phyloP scores from a whole-genome alignment of 495 filamentous ascomycete species.

The Stereocaulon alpinum region DNA sequence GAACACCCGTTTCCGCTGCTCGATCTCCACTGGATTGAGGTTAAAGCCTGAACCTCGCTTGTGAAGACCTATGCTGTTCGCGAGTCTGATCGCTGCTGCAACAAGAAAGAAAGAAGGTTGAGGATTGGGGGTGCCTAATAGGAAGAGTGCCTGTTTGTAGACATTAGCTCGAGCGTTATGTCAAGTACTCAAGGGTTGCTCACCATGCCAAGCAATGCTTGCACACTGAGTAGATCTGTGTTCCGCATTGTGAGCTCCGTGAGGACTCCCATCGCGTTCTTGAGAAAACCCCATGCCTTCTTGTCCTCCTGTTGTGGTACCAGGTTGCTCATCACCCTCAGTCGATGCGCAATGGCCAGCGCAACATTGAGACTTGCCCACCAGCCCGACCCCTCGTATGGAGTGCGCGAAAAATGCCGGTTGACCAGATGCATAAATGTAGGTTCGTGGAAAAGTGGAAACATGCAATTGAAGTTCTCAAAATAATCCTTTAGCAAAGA shows the following conservation, averaged over 20 bases:
- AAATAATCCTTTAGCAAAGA: conserved; percentile 89
- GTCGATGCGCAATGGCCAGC: conserved; percentile 78
- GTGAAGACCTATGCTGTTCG: conserved; percentile 91
- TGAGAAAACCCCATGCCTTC: conserved; percentile 89
- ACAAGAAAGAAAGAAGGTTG: conserved; percentile 92
- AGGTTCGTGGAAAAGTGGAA: conserved; percentile 92
- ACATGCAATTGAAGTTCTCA: conserved; percentile 97
- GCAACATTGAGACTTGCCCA: conserved; percentile 96
- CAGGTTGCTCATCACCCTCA: conserved; percentile 92
- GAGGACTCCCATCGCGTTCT: conserved; percentile 89
- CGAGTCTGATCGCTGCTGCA: conserved; percentile 81
- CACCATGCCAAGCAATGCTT: conserved; percentile 89
- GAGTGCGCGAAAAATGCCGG: conserved; percentile 79
- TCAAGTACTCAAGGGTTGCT: conserved; percentile 8
- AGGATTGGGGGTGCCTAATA: conserved; percentile 94
- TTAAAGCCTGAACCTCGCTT: conserved; percentile 87
- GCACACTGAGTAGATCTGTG: conserved; percentile 92
- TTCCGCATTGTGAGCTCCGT: conserved; percentile 91
- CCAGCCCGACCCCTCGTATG: conserved; percentile 95
- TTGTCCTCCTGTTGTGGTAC: conserved; percentile 84
- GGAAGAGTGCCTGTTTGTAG: conserved; percentile 60
- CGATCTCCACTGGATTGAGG: conserved; percentile 78
- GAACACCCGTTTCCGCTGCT: conserved; percentile 92
- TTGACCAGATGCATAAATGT: conserved; percentile 97
- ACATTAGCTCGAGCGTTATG: background rate